phyloP scores from a whole-genome alignment of 2,329 filamentous ascomycete species.

The Mycosphaerella sp. region DNA sequence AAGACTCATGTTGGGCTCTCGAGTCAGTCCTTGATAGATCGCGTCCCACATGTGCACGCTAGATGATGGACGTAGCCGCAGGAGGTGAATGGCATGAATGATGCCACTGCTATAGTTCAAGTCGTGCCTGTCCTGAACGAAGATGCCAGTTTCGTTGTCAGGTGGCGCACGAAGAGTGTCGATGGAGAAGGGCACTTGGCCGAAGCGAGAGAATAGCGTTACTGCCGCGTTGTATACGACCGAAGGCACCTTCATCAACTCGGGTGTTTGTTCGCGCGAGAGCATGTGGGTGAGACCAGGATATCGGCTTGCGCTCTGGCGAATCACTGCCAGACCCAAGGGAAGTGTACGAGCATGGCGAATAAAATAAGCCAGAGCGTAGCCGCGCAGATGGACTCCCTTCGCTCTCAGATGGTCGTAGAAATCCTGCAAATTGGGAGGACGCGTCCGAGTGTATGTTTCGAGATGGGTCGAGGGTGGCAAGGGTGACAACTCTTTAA shows the following conservation, averaged over 20 bases:
- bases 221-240: conserved; percentile 9
- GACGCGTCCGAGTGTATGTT: conserved; percentile 56
- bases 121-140: background rate
- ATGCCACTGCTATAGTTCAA: conserved; percentile 16
- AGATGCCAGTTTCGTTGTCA: background rate
- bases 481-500: conserved; percentile 49
- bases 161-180: background rate
- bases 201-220: conserved; percentile 7
- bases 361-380: conserved; percentile 53
- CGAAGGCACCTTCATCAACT: conserved; percentile 4
- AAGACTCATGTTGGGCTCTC: conserved; percentile 11
- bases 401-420: conserved; percentile 53
- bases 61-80: conserved; percentile 18
- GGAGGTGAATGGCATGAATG: conserved; percentile 27
- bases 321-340: conserved; percentile 48
- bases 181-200: background rate
- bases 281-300: conserved; percentile 14
- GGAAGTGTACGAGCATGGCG: conserved; percentile 46
- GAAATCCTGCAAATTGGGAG: conserved; percentile 55
- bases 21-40: conserved; percentile 25
- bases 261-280: background rate
- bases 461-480: conserved; percentile 58
- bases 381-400: conserved; percentile 45
- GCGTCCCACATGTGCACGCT: conserved; percentile 25
- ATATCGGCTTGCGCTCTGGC: conserved; percentile 6